These are phyloP conservation scores for Fusarium xylarioides DNA, from an alignment of 2,329 filamentous ascomycete species.

Conservation along the genomic window DNA sequence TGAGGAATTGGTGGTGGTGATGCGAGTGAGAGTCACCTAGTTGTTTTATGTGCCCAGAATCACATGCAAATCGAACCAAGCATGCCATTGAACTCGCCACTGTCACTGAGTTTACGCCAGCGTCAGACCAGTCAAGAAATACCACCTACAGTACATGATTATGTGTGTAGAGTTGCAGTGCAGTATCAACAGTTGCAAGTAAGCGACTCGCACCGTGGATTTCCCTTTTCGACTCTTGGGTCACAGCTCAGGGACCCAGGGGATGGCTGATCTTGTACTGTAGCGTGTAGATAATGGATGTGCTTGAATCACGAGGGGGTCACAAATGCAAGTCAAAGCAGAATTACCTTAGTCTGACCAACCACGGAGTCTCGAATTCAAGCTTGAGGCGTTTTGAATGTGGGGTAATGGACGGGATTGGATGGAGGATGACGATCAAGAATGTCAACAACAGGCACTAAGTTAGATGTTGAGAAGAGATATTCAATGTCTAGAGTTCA, in stretches of 20 bases:
- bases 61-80: slow-evolving; percentile 34
- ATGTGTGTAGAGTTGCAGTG: background rate
- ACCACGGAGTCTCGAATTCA: slow-evolving; percentile 26
- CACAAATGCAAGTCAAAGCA: slow-evolving; percentile 22
- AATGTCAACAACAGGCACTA: background rate
- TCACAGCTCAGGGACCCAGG: background rate
- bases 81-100: slow-evolving; percentile 16
- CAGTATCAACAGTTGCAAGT: background rate
- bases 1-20: background rate
- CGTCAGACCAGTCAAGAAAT: background rate
- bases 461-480: background rate
- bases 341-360: slow-evolving; percentile 21
- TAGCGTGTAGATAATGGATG: background rate
- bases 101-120: slow-evolving; percentile 2
- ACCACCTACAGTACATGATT: background rate
- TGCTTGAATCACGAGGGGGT: slow-evolving; percentile 30
- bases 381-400: slow-evolving; percentile 22
- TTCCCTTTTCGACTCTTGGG: background rate
- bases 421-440: slow-evolving; percentile 2
- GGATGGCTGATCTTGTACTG: slow-evolving; percentile 1
- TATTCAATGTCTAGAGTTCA: too few species aligned
- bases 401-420: slow-evolving; percentile 20
- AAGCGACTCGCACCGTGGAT: background rate
- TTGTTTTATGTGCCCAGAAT: slow-evolving; percentile 23
- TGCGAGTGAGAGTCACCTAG: background rate